A percentile compares a stretch with the other conserved stretches of the same genome.
These are phyloP conservation scores for Fusarium sp. DNA, from an alignment of 2,329 filamentous ascomycete species.

Conservation along the genomic window DNA sequence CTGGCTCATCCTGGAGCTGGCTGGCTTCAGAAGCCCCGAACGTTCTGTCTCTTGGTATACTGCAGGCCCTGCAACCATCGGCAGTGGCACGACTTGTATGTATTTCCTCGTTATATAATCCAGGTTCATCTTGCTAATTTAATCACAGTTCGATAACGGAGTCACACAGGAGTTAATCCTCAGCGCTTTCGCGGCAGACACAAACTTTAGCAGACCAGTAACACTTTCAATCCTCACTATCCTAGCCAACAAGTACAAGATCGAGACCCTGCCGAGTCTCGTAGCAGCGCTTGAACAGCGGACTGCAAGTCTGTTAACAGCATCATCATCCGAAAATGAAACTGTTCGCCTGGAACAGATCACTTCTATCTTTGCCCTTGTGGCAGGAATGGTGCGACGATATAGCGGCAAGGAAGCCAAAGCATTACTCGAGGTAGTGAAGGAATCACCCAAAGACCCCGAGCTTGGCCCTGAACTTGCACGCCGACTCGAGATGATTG, in stretches of 20 bases:
- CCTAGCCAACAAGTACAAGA: conserved; percentile 57
- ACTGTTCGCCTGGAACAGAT: conserved; percentile 39
- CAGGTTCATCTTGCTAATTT: conserved; percentile 20
- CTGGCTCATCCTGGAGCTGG: conserved; percentile 47
- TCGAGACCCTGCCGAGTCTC: conserved; percentile 46
- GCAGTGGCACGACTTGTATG: conserved; percentile 50
- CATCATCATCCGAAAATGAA: conserved; percentile 17
- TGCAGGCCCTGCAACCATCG: conserved; percentile 50
- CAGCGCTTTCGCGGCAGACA: conserved; percentile 36
- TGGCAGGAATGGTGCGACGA: conserved; percentile 51
- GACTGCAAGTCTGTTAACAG: conserved; percentile 33
- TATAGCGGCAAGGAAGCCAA: conserved; percentile 50
- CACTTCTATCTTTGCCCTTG: conserved; percentile 49
- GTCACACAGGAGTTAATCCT: conserved; percentile 50
- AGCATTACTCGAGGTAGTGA: conserved; percentile 49
- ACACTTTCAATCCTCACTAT: conserved; percentile 52
- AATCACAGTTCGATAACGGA: conserved; percentile 49
- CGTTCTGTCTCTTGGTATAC: conserved; percentile 51
- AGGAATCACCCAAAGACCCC: conserved; percentile 47
- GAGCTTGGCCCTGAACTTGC: conserved; percentile 53
- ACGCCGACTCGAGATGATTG: conserved; percentile 54
- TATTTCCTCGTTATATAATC: neutral
- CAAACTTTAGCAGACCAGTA: conserved; percentile 40
- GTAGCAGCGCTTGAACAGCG: conserved; percentile 43
- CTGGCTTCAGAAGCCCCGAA: conserved; percentile 45